These are phyloP conservation scores for Penstemon newberryi DNA, from an alignment of 257 asterid genomes.

Conservation along the genomic window DNA sequence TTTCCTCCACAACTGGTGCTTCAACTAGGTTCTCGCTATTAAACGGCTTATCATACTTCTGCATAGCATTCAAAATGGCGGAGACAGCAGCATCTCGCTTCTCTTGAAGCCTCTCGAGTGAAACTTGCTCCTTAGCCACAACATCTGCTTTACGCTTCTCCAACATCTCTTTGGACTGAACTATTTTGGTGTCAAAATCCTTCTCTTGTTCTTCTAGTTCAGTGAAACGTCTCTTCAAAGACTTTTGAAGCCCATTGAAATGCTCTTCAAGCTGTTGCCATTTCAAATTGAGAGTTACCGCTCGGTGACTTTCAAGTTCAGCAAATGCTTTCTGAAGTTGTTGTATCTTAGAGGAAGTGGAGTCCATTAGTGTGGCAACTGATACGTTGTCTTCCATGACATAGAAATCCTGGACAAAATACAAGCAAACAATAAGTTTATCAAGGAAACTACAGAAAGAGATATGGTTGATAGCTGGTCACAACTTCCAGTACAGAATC, in stretches of 20 bases:
- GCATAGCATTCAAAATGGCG: conserved; percentile 69
- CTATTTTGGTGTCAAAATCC: conserved; percentile 74
- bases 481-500: background rate
- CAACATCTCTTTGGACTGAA: conserved; percentile 59
- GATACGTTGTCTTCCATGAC: conserved; percentile 70
- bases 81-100: conserved; percentile 94
- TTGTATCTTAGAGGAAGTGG: conserved; percentile 81
- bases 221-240: conserved; percentile 91
- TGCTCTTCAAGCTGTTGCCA: conserved; percentile 99
- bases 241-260: conserved; percentile 89
- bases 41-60: conserved; percentile 44
- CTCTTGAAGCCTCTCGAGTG: conserved; percentile 86
- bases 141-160: conserved; percentile 81
- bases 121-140: conserved; percentile 74
- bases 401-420: conserved; percentile 34
- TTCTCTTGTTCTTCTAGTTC: conserved; percentile 92
- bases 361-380: conserved; percentile 63
- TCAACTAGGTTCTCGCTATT: conserved; percentile 43
- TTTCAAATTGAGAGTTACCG: conserved; percentile 80
- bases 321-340: conserved; percentile 95
- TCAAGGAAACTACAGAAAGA: conserved; percentile 8
- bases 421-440: conserved; percentile 9
- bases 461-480: background rate
- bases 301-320: conserved; percentile 92
- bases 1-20: conserved; percentile 39